Evolutionary conservation across 2,329 filamentous ascomycete genomes (phyloP).

Genomic region (Catunica adiposa): DNA sequence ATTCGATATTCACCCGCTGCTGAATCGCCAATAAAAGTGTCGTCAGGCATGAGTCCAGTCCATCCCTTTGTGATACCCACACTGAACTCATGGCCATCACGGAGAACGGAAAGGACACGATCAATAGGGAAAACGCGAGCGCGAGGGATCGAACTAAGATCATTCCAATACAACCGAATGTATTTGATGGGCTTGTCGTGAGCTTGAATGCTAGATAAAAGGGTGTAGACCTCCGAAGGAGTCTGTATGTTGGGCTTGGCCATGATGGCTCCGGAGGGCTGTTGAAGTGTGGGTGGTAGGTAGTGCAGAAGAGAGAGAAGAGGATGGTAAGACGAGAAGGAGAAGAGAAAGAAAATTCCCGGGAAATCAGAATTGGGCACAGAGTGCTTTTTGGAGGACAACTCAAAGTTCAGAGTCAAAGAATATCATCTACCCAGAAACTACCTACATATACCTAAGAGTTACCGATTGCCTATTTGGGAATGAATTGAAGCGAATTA

Average conservation of each 20-base stretch:
- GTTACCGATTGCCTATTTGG: neutral
- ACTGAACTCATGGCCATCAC: constrained; percentile 27
- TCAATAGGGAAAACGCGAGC: constrained; percentile 51
- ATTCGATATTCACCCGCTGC: constrained; percentile 50
- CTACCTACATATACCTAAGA: no score
- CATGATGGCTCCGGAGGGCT: neutral
- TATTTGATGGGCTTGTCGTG: constrained; percentile 27
- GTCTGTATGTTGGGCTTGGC: neutral
- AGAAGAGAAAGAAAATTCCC: neutral
- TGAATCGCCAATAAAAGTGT: constrained; percentile 36
- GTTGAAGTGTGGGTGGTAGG: neutral
- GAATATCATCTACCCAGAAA: no score
- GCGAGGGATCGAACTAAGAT: constrained; percentile 55
- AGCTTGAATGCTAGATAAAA: neutral
- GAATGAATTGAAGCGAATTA: neutral
- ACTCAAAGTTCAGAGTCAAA: no score
- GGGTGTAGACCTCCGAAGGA: neutral
- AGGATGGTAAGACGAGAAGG: neutral
- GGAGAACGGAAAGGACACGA: constrained; percentile 33
- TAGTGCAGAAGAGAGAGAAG: neutral
- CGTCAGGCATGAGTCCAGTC: constrained; percentile 52
- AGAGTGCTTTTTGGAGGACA: no score
- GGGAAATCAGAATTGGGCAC: no score
- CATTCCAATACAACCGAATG: constrained; percentile 60
- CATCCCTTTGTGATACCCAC: constrained; percentile 48